Base-by-base conservation (phyloP, 2,329 filamentous ascomycete genomes). In the Phyllosticta citriasiana region DNA sequence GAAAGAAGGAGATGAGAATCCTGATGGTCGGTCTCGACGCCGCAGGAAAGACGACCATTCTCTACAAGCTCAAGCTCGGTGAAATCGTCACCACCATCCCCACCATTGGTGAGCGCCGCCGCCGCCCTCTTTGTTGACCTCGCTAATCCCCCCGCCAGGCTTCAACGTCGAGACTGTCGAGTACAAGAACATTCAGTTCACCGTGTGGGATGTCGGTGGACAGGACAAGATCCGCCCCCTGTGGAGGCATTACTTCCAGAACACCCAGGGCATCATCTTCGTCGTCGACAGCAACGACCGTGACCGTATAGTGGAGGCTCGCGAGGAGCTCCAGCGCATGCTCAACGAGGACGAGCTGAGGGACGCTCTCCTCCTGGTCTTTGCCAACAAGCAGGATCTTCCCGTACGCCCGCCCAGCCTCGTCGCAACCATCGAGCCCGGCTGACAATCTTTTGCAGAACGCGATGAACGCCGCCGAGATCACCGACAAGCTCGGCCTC, bases 101-200 rank as follows among this genome's bases (percentile, higher is more conserved):
- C 55, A 99, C 94, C 35, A 94, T 99, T 70, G 94, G 79, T 81
- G 69, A 69, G 78, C 72, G 57, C 54, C 52, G 51, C 40, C 24
- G 40, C n/a, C 40, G 53, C 22, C 54, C n/a, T 35, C 40, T 26
- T 8, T 8, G 7, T 12, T 4, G n/a, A 40, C 19, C 14, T 19
- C 33, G 5, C 33, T 50, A n/a, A 14, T 22, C 19, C 19, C 54
- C 52, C 4, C 24, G 14, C 19, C 27, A 62, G 79, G 93, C 69
- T 97, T 97, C 84, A 97, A 97, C 83, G 94, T 97, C 77, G 93
- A 97, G 82, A 96, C 91, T 4, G 92, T 97, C 71, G 95, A 92
- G 68, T 97, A 96, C 82, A 97, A 97, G 84, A 97, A 97, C 77
- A 92, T 97, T 78, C 95, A 97, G 79, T 97, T 97, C 82, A 97